phyloP scores from a whole-genome alignment of 257 asterid genomes.

The Salvia miltiorrhiza region DNA sequence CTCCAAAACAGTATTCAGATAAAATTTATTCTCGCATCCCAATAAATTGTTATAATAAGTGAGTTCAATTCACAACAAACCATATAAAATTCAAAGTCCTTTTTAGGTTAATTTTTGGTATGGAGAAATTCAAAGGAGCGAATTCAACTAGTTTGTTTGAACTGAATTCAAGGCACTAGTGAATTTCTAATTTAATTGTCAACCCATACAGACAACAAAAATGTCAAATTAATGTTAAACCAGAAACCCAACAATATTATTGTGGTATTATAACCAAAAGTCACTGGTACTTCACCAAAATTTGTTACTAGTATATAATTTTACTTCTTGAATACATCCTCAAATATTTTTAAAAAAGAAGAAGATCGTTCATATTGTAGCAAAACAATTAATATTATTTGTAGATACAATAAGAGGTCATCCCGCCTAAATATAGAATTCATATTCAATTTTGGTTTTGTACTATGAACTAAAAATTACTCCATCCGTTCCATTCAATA shows the following conservation, averaged over 20 bases:
- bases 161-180: constrained; percentile 5
- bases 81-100: neutral
- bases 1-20: constrained; percentile 21
- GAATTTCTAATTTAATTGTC: neutral
- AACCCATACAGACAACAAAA: constrained; percentile 2
- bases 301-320: neutral
- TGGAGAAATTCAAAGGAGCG: neutral
- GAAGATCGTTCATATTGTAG: no score
- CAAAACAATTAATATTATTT: neutral
- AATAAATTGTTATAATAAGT: neutral
- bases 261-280: constrained; percentile 3
- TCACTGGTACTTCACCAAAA: neutral
- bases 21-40: neutral
- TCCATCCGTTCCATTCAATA: no score
- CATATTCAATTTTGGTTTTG: no score
- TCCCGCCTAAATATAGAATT: no score
- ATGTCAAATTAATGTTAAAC: neutral
- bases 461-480: no score
- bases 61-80: neutral
- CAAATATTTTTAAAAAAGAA: no score
- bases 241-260: neutral
- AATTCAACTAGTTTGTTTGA: neutral
- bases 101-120: neutral
- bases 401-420: neutral
- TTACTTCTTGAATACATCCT: neutral